phyloP scores from a whole-genome alignment of 768 basidiomycete species.

The Candolleomyces efflorescens region DNA sequence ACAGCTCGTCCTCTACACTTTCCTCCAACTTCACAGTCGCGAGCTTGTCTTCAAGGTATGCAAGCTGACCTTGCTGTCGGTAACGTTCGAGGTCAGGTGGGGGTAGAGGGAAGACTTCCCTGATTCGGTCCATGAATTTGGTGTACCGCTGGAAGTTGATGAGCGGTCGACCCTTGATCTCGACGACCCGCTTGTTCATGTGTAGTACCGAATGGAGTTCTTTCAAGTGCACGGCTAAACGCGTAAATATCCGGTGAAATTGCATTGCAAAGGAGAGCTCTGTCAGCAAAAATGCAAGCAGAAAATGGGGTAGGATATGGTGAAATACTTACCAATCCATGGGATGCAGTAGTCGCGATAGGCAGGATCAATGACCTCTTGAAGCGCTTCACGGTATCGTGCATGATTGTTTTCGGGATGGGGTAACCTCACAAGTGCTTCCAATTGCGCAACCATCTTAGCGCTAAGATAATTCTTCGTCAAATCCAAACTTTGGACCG shows the following conservation, averaged over 20 bases:
- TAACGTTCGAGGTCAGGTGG: conserved; percentile 30
- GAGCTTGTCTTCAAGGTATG: conserved; percentile 39
- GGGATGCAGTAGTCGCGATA: conserved; percentile 29
- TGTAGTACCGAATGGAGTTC: conserved; percentile 30
- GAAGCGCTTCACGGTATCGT: conserved; percentile 32
- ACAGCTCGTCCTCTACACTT: conserved; percentile 28
- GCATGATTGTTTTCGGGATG: conserved; percentile 30
- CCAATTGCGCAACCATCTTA: conserved; percentile 23
- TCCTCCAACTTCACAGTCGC: conserved; percentile 22
- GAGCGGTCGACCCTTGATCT: conserved; percentile 27
- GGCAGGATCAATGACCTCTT: conserved; percentile 17
- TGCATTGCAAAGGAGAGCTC: background rate
- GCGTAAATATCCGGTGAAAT: background rate
- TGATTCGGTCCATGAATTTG: conserved; percentile 33
- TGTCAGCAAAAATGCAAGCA: background rate
- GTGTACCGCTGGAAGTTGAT: conserved; percentile 41
- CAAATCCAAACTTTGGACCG: conserved; percentile 30
- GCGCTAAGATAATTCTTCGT: conserved; percentile 28
- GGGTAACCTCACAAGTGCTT: conserved; percentile 29
- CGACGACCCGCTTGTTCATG: conserved; percentile 22
- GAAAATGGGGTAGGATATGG: too few relatives aligned
- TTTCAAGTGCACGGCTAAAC: conserved; percentile 35
- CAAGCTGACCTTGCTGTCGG: conserved; percentile 29
- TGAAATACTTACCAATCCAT: conserved; percentile 32
- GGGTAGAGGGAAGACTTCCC: conserved; percentile 25